Percentiles rank a stretch among this genome's conserved stretches.
Evolutionary conservation across 805 yeast genomes (phyloP).

Genomic region (Sugiyamaella marilandica): DNA sequence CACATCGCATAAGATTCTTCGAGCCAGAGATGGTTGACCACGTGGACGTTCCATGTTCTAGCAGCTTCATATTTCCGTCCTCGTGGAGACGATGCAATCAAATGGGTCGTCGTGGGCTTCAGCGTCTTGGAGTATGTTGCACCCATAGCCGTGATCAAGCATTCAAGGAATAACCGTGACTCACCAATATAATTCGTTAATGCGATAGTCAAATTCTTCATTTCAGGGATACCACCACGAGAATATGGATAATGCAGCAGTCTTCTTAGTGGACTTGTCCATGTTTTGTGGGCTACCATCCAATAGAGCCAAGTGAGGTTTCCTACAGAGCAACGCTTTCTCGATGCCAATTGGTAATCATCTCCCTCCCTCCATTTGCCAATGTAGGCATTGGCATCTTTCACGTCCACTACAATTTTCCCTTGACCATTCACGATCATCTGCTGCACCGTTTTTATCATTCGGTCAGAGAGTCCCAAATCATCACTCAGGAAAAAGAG

Average conservation of each 20-base stretch:
- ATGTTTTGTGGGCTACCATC: constrained; percentile 51
- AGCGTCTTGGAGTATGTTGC: constrained; percentile 67
- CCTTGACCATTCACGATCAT: constrained; percentile 58
- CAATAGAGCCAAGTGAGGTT: constrained; percentile 72
- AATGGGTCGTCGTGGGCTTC: constrained; percentile 60
- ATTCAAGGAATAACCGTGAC: constrained; percentile 66
- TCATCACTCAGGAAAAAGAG: constrained; percentile 52
- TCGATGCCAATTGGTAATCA: constrained; percentile 46
- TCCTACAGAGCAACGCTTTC: constrained; percentile 46
- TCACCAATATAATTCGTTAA: constrained; percentile 84
- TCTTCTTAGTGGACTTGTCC: constrained; percentile 51
- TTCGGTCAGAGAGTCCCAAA: constrained; percentile 46
- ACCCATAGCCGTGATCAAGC: constrained; percentile 62
- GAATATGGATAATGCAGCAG: constrained; percentile 71
- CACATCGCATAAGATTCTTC: constrained; percentile 72
- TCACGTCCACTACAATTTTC: constrained; percentile 29
- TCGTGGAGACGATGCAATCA: constrained; percentile 58
- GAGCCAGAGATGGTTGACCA: constrained; percentile 82
- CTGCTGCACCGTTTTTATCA: constrained; percentile 37
- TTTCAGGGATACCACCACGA: constrained; percentile 45
- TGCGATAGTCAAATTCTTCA: constrained; percentile 53
- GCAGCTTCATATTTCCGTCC: constrained; percentile 81
- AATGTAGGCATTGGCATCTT: constrained; percentile 45
- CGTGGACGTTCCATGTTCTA: constrained; percentile 56
- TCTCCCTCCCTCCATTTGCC: constrained; percentile 61